A percentile compares a stretch with the other conserved stretches of the same genome.
These are phyloP conservation scores for Sequoia sempervirens DNA, from an alignment of 75 land plant genomes.

Conservation along the genomic window DNA sequence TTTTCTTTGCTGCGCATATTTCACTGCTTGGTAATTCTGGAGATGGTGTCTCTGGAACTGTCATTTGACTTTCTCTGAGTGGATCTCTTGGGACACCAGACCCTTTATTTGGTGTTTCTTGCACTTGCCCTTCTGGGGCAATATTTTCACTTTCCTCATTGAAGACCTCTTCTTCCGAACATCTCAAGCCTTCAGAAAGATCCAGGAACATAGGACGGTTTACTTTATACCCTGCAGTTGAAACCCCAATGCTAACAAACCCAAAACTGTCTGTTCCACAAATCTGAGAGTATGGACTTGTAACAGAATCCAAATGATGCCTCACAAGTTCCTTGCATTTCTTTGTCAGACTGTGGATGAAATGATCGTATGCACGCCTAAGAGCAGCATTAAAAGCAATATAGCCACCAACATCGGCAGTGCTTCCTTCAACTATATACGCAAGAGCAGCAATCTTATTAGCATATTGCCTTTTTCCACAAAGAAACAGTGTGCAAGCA, in stretches of 20 bases:
- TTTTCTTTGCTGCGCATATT: conserved; percentile 35
- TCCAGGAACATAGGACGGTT: conserved; percentile 41
- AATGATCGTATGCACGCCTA: conserved; percentile 64
- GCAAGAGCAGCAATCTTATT: neutral
- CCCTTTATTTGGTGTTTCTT: conserved; percentile 55
- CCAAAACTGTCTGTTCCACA: conserved; percentile 40
- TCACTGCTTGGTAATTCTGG: conserved; percentile 70
- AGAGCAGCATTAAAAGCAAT: conserved; percentile 88
- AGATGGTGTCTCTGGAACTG: conserved; percentile 95
- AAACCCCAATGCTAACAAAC: conserved; percentile 13
- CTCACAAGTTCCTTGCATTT: conserved; percentile 86
- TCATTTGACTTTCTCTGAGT: conserved; percentile 79
- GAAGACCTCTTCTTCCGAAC: conserved; percentile 17
- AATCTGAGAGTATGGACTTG: conserved; percentile 71
- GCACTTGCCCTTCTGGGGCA: conserved; percentile 35
- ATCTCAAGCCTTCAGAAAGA: conserved; percentile 31
- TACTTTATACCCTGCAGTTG: neutral
- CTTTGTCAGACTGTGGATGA: conserved; percentile 64
- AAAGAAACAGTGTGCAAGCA: neutral
- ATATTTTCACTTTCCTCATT: conserved; percentile 47
- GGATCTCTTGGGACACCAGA: conserved; percentile 41
- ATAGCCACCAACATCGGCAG: conserved; percentile 65
- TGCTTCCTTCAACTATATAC: conserved; percentile 23
- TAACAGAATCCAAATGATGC: conserved; percentile 83
- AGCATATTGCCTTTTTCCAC: neutral